Percentiles rank a stretch among this genome's conserved stretches.
phyloP scores from a whole-genome alignment of 345 rosid genomes.

The Citrus trifoliata region DNA sequence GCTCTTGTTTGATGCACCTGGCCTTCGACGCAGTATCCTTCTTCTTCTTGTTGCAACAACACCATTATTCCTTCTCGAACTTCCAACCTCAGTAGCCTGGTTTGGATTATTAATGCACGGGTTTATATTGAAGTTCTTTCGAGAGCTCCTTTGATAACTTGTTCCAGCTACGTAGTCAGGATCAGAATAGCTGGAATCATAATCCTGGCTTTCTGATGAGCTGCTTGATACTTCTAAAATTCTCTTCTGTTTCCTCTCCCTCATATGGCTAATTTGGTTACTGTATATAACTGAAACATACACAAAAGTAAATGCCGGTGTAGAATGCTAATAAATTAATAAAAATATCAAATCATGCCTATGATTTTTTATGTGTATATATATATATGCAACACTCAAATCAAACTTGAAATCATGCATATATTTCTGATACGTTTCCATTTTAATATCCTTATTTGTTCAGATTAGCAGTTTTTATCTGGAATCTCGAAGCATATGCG shows the following conservation, averaged over 20 bases:
- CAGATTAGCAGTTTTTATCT: background rate
- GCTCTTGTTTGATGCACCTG: background rate
- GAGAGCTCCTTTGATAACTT: background rate
- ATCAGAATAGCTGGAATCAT: slow-evolving; percentile 2
- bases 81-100: background rate
- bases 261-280: background rate
- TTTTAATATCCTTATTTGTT: background rate
- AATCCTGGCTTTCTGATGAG: background rate
- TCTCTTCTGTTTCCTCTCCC: background rate
- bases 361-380: no score
- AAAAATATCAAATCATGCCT: background rate
- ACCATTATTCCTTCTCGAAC: background rate
- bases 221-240: background rate
- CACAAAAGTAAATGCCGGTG: background rate
- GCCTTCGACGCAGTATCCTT: background rate
- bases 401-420: no score
- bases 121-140: background rate
- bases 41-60: background rate
- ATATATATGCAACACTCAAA: no score
- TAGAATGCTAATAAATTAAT: background rate
- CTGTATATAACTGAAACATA: background rate
- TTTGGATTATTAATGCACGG: background rate
- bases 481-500: background rate
- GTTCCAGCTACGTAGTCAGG: slow-evolving; percentile 7
- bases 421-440: slow-evolving; percentile 13